Evolutionary conservation across 805 yeast genomes (phyloP).

Genomic region (Kodamaea laetipori): DNA sequence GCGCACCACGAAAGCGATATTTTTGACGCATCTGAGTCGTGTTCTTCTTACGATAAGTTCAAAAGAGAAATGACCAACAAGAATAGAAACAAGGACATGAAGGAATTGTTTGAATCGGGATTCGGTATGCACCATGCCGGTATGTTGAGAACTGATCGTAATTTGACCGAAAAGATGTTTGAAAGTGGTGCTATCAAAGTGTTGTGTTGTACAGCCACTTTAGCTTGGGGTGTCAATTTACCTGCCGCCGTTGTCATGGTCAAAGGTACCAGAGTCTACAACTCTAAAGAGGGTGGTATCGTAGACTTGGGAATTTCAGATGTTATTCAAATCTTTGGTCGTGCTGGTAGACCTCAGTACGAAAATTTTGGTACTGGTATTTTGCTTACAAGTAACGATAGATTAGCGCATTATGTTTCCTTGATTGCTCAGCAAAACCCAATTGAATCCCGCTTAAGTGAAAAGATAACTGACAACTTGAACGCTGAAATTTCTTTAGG

Average conservation of each 20-base stretch:
- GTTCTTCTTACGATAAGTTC: constrained; percentile 41
- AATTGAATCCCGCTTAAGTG: constrained; percentile 80
- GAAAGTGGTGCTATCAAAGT: constrained; percentile 83
- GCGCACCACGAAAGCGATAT: constrained; percentile 55
- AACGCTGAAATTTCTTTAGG: constrained; percentile 97
- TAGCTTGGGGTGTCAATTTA: constrained; percentile 99
- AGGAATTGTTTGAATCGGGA: constrained; percentile 78
- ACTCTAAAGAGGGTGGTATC: constrained; percentile 92
- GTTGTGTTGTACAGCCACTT: constrained; percentile 91
- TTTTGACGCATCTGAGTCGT: constrained; percentile 58
- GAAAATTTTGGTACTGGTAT: constrained; percentile 92
- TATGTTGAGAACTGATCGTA: constrained; percentile 87
- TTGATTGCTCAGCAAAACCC: constrained; percentile 93
- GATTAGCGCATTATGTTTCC: constrained; percentile 84
- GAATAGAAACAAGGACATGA: constrained; percentile 74
- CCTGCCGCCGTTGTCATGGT: constrained; percentile 98
- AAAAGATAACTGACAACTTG: constrained; percentile 82
- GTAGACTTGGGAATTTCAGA: constrained; percentile 93
- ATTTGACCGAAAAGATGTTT: constrained; percentile 85
- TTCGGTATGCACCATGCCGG: constrained; percentile 98
- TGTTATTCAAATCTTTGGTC: constrained; percentile 96
- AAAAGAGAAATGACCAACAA: constrained; percentile 65
- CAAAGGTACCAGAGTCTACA: constrained; percentile 95
- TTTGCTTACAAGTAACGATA: constrained; percentile 78
- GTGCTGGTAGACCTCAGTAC: constrained; percentile 99